Conservation (phyloP, 176 grass and related monocot genomes). For the Aegilops tauschii region DNA sequence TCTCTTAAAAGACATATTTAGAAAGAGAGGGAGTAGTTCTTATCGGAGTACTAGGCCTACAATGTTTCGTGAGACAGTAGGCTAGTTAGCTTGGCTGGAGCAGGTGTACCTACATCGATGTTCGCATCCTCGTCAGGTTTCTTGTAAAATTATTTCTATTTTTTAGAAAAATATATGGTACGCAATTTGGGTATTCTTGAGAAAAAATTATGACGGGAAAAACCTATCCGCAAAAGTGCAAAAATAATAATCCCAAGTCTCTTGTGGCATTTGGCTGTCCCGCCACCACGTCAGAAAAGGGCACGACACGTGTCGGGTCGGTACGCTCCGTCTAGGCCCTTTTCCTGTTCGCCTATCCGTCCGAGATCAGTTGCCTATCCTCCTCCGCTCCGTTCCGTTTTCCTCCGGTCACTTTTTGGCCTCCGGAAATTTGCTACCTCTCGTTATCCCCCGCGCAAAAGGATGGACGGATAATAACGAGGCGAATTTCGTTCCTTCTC, state of each 20-base stretch:
- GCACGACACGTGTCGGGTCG: neutral
- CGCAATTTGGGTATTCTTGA: no score
- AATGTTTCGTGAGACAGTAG: no score
- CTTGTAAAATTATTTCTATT: no score
- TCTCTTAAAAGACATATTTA: no score
- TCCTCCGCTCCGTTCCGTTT: neutral
- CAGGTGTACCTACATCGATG: no score
- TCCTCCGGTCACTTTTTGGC: slow-evolving; percentile 18
- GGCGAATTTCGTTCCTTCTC: neutral
- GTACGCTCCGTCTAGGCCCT: neutral
- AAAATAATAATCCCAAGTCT: neutral
- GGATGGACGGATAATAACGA: slow-evolving; percentile 17
- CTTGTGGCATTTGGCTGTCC: neutral
- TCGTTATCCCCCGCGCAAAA: slow-evolving; percentile 25
- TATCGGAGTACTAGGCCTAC: no score
- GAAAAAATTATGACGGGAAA: no score
- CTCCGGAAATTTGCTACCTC: neutral
- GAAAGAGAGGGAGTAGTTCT: no score
- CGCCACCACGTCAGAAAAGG: neutral
- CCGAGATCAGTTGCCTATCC: neutral
- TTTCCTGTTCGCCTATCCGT: slow-evolving; percentile 30
- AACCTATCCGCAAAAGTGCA: no score
- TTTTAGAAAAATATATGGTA: no score
- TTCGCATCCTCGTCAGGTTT: no score
- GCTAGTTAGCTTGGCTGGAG: no score